Conservation (phyloP, 1,139 yeast species). For the Casaregolazyma lundiana region DNA sequence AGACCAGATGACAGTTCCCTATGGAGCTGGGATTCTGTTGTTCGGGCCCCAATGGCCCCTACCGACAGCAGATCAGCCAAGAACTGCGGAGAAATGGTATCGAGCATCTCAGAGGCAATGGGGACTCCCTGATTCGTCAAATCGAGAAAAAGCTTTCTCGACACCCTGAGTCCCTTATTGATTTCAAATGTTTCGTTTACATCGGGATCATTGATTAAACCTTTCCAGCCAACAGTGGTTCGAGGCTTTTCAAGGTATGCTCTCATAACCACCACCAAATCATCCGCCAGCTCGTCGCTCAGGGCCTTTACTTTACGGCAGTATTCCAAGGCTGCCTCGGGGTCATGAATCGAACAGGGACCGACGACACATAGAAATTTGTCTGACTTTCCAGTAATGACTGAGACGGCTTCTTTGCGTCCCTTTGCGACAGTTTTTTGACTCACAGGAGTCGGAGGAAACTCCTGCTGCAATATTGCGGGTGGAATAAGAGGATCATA, state of each 20-base stretch:
- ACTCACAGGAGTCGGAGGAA: constrained; percentile 59
- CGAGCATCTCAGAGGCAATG: constrained; percentile 96
- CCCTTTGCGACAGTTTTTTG: constrained; percentile 69
- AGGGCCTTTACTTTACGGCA: constrained; percentile 64
- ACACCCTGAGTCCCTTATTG: constrained; percentile 86
- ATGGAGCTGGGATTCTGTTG: constrained; percentile 96
- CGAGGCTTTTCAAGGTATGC: constrained; percentile 98
- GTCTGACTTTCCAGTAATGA: constrained; percentile 72
- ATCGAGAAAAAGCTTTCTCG: constrained; percentile 81
- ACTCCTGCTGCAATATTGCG: constrained; percentile 72
- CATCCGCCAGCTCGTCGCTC: constrained; percentile 65
- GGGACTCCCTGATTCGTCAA: constrained; percentile 73
- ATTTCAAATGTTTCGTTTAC: constrained; percentile 88
- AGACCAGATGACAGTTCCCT: constrained; percentile 95
- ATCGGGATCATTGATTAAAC: constrained; percentile 94
- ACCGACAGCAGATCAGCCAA: constrained; percentile 84
- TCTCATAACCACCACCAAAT: constrained; percentile 85
- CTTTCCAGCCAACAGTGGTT: constrained; percentile 99
- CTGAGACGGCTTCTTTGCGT: constrained; percentile 67
- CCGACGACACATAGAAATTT: constrained; percentile 81
- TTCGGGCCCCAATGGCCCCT: constrained; percentile 98
- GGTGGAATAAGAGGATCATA: constrained; percentile 92
- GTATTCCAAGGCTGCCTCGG: constrained; percentile 83
- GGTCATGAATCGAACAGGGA: constrained; percentile 95
- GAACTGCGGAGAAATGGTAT: constrained; percentile 97